Conservation (phyloP, 306 rosid species). For the Glycyrrhiza uralensis region DNA sequence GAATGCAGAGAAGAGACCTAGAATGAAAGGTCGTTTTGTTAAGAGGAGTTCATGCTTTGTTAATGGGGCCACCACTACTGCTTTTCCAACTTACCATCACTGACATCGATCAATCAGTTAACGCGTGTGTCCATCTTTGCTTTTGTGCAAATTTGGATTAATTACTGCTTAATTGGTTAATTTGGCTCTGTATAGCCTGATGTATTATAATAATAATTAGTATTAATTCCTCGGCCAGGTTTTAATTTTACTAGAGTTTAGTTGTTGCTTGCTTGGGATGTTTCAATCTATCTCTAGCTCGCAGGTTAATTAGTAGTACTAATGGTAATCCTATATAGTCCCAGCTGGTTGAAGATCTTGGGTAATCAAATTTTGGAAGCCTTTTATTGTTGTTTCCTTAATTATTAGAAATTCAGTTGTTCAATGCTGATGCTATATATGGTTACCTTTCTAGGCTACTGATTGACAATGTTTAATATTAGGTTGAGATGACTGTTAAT, state of each 20-base stretch:
- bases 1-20: conserved; percentile 92
- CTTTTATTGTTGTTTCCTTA: not conserved
- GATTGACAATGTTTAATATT: conserved; percentile 18
- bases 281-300: conserved; percentile 7
- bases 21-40: conserved; percentile 93
- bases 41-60: conserved; percentile 60
- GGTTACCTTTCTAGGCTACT: not conserved
- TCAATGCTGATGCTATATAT: conserved; percentile 10
- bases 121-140: conserved; percentile 41
- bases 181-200: conserved; percentile 5
- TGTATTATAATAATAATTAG: conserved; percentile 21
- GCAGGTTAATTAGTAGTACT: conserved; percentile 15
- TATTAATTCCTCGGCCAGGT: not conserved
- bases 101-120: conserved; percentile 12
- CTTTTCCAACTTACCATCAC: conserved; percentile 23
- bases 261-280: conserved; percentile 9
- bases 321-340: not conserved
- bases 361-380: conserved; percentile 22
- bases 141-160: conserved; percentile 37
- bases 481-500: conserved; percentile 11
- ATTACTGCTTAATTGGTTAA: not conserved
- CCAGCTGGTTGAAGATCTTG: not conserved
- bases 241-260: not conserved
- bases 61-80: conserved; percentile 9
- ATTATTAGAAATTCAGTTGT: not conserved